Evolutionary conservation across 2,329 filamentous ascomycete genomes (phyloP).

Genomic region (Epicoccum nigrum): DNA sequence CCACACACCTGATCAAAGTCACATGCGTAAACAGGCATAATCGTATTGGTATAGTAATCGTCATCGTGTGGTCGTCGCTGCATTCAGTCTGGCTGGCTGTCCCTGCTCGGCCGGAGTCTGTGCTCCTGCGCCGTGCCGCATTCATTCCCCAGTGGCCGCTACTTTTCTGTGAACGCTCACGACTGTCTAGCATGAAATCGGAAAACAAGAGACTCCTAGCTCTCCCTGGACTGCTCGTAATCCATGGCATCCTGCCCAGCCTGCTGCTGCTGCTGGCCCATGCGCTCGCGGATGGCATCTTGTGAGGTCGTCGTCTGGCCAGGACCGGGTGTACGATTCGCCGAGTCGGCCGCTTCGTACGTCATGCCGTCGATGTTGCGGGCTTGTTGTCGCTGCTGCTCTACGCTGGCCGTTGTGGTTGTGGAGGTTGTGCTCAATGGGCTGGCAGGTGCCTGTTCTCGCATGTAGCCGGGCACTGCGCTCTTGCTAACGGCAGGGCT

Average conservation of each 20-base stretch:
- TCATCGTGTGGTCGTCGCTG: conserved; percentile 4
- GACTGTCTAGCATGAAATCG: not conserved
- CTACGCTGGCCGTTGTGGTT: conserved; percentile 35
- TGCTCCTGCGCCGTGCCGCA: not conserved
- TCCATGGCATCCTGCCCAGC: conserved; percentile 34
- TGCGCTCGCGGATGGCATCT: conserved; percentile 65
- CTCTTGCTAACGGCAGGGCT: conserved; percentile 71
- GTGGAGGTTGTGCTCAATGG: no score
- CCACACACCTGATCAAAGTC: no score
- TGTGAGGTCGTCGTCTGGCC: conserved; percentile 64
- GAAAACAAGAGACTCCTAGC: conserved; percentile 1
- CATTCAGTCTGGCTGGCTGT: not conserved
- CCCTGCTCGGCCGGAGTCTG: not conserved
- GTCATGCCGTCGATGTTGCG: conserved; percentile 54
- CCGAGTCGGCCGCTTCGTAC: conserved; percentile 48
- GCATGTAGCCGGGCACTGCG: conserved; percentile 42
- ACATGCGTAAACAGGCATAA: not conserved
- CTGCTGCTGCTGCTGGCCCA: conserved; percentile 38
- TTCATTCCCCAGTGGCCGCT: not conserved
- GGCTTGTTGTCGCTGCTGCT: conserved; percentile 44
- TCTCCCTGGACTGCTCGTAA: conserved; percentile 10
- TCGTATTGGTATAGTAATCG: not conserved
- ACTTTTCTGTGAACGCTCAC: not conserved
- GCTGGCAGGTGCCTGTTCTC: conserved; percentile 39
- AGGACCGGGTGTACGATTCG: conserved; percentile 42